Base-by-base conservation (phyloP, 768 basidiomycete species). In the Kwoniella mangroviensis region DNA sequence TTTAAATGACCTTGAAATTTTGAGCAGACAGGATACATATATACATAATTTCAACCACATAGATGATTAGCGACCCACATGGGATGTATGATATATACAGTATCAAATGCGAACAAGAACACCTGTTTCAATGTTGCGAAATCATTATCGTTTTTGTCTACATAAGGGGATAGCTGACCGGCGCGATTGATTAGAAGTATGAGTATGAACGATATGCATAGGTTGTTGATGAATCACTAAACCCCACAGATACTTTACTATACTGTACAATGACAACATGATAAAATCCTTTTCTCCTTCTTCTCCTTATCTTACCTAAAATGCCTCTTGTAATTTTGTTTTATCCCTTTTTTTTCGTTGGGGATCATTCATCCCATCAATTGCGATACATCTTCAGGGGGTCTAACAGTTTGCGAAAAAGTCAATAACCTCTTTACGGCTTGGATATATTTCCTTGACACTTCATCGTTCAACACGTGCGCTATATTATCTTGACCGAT, bases 391-490 rank as follows among this genome's bases (percentile, higher is more conserved):
- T 97, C 95, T 0, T 91, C 90, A 9, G 96, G 96, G 4, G 94
- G 96, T 77, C 97, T 94, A 75, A 96, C 94, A 10, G 93, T 95
- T 84, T 98, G 96, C 3, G 93, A 90, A 81, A 98, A 97, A 0
- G 97, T 95, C 76, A 99, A 86, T 42, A 99, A 93, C 94, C 95
- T 85, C 85, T 98, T 98, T 63, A 98, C 82, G 81, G 93, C 97
- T 84, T 98, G 97, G 67, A 99, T 98, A 81, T 98, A 99, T 84
- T 98, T 99, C 70, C 97, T 88, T 78, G 93, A 94, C 79, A 98
- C 93, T 88, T 99, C 97, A 78, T 99, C 97, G 81, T 99, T 99
- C 68, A 99, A 82, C 2, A 98, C 97, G 83, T 99, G 97, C 0
- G 96, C 97, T 9, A 99, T 94, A 81, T 95, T 93, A 82, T 98